A percentile compares a stretch with the other conserved stretches of the same genome.
phyloP scores from a whole-genome alignment of 2,329 filamentous ascomycete species.

The Fusarium sp. region DNA sequence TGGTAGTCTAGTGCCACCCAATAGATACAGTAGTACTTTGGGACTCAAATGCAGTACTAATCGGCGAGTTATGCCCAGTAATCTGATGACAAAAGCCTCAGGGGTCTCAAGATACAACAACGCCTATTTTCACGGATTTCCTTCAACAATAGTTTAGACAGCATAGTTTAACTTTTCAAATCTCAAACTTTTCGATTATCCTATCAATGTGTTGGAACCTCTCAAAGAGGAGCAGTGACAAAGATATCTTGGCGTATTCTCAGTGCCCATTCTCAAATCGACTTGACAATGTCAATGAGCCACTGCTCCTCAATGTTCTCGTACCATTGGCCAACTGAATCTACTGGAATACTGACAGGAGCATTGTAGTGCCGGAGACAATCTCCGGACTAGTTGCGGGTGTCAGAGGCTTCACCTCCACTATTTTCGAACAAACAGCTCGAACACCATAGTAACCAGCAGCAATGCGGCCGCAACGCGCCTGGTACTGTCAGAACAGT shows the following conservation, averaged over 20 bases:
- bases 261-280: too few species aligned
- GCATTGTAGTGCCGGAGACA: not conserved
- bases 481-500: not conserved
- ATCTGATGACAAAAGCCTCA: rapidly evolving
- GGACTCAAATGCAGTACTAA: rapidly evolving
- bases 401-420: not conserved
- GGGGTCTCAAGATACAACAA: too few species aligned
- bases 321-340: rapidly evolving
- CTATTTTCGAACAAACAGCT: not conserved
- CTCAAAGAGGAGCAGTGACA: too few species aligned
- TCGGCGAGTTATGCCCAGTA: too few species aligned
- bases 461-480: not conserved
- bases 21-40: rapidly evolving
- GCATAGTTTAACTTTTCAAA: not conserved
- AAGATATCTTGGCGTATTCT: too few species aligned
- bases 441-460: not conserved
- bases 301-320: rapidly evolving
- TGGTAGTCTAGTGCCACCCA: rapidly evolving
- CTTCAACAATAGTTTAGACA: rapidly evolving
- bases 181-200: too few species aligned
- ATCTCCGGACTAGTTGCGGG: not conserved
- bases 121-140: not conserved
- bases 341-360: not conserved
- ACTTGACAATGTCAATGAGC: too few species aligned
- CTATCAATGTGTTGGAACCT: too few species aligned